Base-by-base conservation (phyloP, 140 eudicot species). In the Flaveria floridana region DNA sequence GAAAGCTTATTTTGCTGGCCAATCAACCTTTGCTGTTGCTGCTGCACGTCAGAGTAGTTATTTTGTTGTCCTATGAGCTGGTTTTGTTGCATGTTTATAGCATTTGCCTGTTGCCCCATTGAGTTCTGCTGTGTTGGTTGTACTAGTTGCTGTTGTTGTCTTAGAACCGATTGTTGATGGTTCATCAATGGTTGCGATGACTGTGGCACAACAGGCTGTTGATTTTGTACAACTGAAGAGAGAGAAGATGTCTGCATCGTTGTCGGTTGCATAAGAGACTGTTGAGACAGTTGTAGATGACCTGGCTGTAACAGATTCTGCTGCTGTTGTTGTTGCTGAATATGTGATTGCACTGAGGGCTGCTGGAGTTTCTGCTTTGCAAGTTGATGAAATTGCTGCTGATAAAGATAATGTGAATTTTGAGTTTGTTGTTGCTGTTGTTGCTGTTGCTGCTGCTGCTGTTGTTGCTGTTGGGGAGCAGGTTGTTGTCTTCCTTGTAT, bases 401-500 rank as follows among this genome's bases (percentile, higher is more conserved):
- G 95, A 72, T 91, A 88, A 51, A 80, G 83, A 71, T 70, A 84
- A 0, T 87, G 97, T 1, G 78, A 53, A 65, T 75, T 75, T 52
- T 70, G 81, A 61, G 61, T 28, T 57, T 89, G 92, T 15, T 87
- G 96, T 4, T 85, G 95, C 23, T 21, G 23, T 21, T 21, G 23
- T 21, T 21, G 23, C 23, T 21, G 23, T 21, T 21, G 23, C 23
- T 21, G 23, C 23, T 21, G 23, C 10, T 68, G 94, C 64, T 82
- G 86, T 5, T 81, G 87, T 46, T 80, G 89, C 80, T 90, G 96
- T 73, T 90, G 95, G 28, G 86, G 47, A 76, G 73, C 89, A 81
- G 69, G 96, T 77, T 86, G 97, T 72, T 85, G 96, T 81, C 99
- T 79, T 56, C 89, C 97, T 6, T 71, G 87, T 71, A 85, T 86